Base-by-base conservation (phyloP, 2,329 filamentous ascomycete species). In the Biscogniauxia sp. region DNA sequence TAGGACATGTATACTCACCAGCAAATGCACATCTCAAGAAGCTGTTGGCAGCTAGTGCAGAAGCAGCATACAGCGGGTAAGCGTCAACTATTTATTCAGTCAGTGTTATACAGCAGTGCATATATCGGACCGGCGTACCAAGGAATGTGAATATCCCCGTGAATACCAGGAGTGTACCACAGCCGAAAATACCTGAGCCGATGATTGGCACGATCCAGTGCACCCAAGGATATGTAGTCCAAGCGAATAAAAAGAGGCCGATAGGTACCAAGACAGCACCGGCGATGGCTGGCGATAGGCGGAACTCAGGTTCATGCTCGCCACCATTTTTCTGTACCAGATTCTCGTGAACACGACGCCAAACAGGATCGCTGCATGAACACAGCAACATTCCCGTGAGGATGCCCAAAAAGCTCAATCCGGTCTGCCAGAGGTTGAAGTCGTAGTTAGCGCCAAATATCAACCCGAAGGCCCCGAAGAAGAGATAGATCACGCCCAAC, bases 391-490 rank as follows among this genome's bases (percentile, higher is more conserved):
- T 91, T 52, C 90, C 88, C 1, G 87, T 77, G 54, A 90, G 80
- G 59, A 91, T 82, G 15, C 88, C 89, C 53, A 95, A 70, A 74
- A 97, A 97, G 15, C 87, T 83, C 59, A 95, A 77, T n/a, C 93
- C 93, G 11, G 85, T 81, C 75, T 96, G 90, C 81, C 89, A 95
- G 11, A 92, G 79, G 57, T 85, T 86, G 78, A 97, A 93, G 20
- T 84, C 87, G 73, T 96, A 89, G 53, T 90, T 87, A 52, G 82
- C 84, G 25, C 81, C 74, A 71, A 97, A 97, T 17, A 97, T 87
- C 52, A 96, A 79, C 5, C 89, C 85, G 69, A 97, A 96, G 0
- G 93, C 92, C 92, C 92, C 92, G 73, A 96, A 96, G 79, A 96
- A 96, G 49, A 97, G 85, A 72, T 97, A 97, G 2, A 97, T 78